Evolutionary conservation across 345 rosid genomes (phyloP).

Genomic region (Camelina hispida): DNA sequence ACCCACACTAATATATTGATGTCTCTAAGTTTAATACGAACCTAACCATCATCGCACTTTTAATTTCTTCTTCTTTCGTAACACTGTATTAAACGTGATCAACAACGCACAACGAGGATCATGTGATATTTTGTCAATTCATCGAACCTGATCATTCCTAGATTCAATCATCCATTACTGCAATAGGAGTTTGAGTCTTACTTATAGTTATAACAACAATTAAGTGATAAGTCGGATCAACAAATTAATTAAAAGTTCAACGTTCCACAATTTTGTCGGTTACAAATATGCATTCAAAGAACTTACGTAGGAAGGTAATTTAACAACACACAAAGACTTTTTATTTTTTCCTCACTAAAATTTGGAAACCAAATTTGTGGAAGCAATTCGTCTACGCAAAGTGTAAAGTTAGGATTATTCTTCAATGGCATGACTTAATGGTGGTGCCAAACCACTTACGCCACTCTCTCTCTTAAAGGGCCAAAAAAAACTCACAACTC

Average conservation of each 20-base stretch:
- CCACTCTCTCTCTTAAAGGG: constrained; percentile 21
- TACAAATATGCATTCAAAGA: constrained; percentile 34
- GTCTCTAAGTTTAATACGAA: constrained; percentile 24
- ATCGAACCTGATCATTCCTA: constrained; percentile 8
- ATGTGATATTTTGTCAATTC: constrained; percentile 41
- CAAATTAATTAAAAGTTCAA: constrained; percentile 29
- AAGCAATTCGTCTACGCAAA: constrained; percentile 43
- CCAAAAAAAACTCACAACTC: constrained; percentile 24
- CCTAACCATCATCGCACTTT: constrained; percentile 38
- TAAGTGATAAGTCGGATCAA: background rate
- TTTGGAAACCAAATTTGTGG: constrained; percentile 20
- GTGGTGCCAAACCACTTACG: constrained; percentile 46
- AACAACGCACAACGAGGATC: constrained; percentile 36
- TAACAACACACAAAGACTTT: constrained; percentile 8
- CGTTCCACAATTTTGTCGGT: constrained; percentile 29
- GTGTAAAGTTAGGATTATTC: constrained; percentile 42
- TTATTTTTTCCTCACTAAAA: background rate
- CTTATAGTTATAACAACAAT: background rate
- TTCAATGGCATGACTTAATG: constrained; percentile 40
- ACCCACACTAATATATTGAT: constrained; percentile 29
- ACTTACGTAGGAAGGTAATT: constrained; percentile 6
- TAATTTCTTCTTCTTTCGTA: background rate
- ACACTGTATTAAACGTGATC: constrained; percentile 36
- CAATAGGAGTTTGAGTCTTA: constrained; percentile 10
- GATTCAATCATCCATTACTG: constrained; percentile 25